Evolutionary conservation across 108 stramenopile genomes (phyloP), one percentile per base, ranked within the genome.

Genomic region (Mediolabrus comicus): DNA sequence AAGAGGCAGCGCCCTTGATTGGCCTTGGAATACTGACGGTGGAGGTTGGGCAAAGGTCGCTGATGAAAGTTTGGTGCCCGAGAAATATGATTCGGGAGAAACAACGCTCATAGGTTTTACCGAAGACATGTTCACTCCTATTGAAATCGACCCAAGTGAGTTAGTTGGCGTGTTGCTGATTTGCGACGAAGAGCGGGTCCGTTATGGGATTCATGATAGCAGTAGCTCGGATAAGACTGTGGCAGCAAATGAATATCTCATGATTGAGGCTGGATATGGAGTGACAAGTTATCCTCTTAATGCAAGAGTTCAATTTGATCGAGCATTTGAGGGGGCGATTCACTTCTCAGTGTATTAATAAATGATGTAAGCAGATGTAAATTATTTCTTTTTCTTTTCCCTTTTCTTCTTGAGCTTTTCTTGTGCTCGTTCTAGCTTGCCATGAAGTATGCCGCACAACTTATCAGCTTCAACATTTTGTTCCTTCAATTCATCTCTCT

Each of bases 241-340:
- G 17, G 17, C 46, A 49, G 10, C 22, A 0, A 22, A 49, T 49
- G 46, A 22, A 9, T 49, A 17, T 17, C 0, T 49, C 46, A 49
- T 24, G 46, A 49, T 49, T 49, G 46, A 49, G 22, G 6, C 46
- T 24, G 46, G 46, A 49, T 49, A 49, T 22, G 46, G 46, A 4
- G 46, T 49, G 22, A 49, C 46, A 24, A 9, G 19, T 17, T 49
- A 17, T 22, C 46, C 46, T 22, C 46, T 49, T 49, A 49, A 22
- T 49, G 46, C 46, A 49, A 49, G 46, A 49, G 46, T 49, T 49
- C 46, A 49, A 49, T 49, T 49, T 49, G 46, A 49, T 49, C 17
- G 46, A 7, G 46, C 46, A 22, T 49, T 49, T 49, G 46, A 49
- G 46, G 46, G 46, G 4, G 46, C 22, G 1, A 49, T 49, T 49